Conservation (phyloP, 2,329 filamentous ascomycete species). For the Calcarisporium arbuscula region DNA sequence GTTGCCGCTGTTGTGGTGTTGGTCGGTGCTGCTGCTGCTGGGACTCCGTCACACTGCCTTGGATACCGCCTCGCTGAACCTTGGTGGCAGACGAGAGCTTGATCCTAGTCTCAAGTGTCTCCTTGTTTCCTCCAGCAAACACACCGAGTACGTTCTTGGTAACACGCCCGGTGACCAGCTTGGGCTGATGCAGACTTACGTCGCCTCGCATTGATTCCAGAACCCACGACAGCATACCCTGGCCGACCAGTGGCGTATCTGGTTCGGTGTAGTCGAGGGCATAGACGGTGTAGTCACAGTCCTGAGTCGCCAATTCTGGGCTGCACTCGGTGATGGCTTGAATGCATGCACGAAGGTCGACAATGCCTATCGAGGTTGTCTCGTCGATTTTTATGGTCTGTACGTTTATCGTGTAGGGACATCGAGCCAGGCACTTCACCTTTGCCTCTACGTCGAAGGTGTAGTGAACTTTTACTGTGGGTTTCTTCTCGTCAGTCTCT, state of each 20-base stretch:
- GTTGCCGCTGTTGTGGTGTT: constrained; percentile 9
- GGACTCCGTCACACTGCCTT: too few relatives aligned
- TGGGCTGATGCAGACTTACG: constrained; percentile 47
- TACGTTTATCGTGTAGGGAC: constrained; percentile 71
- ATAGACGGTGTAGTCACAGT: constrained; percentile 89
- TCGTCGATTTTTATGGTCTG: constrained; percentile 79
- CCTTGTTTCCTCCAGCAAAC: constrained; percentile 74
- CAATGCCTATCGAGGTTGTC: constrained; percentile 71
- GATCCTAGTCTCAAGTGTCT: constrained; percentile 89
- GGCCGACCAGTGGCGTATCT: constrained; percentile 86
- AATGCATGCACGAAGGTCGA: constrained; percentile 82
- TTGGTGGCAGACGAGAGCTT: constrained; percentile 74
- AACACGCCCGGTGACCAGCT: constrained; percentile 82
- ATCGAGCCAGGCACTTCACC: constrained; percentile 82
- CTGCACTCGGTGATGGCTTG: constrained; percentile 73
- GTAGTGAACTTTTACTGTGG: constrained; percentile 87
- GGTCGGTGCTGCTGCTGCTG: constrained; percentile 18
- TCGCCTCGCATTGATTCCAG: constrained; percentile 42
- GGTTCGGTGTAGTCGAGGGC: constrained; percentile 95
- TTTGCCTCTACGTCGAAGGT: constrained; percentile 88
- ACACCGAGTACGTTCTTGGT: constrained; percentile 79
- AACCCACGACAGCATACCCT: constrained; percentile 88
- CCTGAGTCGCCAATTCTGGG: constrained; percentile 69
- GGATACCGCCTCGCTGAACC: constrained; percentile 25
- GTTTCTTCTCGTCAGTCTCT: constrained; percentile 5